Evolutionary conservation across 257 asterid species (phyloP), one percentile per base, ranked within the genome.

Genomic region (Solanum pimpinellifolium): DNA sequence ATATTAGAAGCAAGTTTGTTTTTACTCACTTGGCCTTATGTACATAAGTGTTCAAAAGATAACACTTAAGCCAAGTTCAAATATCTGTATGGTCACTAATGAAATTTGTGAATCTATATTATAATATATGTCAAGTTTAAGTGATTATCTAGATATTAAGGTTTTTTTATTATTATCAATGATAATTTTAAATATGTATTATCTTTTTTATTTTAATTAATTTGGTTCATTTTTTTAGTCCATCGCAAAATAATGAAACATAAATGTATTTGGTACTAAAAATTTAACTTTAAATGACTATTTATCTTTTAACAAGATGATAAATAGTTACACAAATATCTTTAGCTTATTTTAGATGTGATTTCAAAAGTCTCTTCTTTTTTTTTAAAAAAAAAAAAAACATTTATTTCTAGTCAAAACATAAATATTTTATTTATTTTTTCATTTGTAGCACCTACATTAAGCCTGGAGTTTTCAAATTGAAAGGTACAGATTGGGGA

Each of bases 121-220:
- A 62, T 8, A 62, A 62, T 9, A 10, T 9, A 23, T 23, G 0
- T 20, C 49, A 44, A 44, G 66, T 20, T 7, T 56, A 56, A 56
- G 66, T 18, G n/a, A 9, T 1, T 62, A 62, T 62, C 69, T 0
- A 62, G 31, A 62, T 11, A 62, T 23, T 10, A 62, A 62, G 70
- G 8, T 7, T 23, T 65, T 29, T 15, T 69, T 25, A 25, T 31
- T 6, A 10, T 20, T 60, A 60, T 49, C 6, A 60, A 9, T 13
- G 29, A 21, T 21, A 60, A 60, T 12, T 60, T 60, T 2, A 60
- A 60, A 0, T 60, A 60, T 1, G 11, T 60, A 60, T 2, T 60
- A 21, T 23, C 23, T 21, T 21, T 8, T 59, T 2, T 1, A 0
- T 21, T 0, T 0, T 9, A 52, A 52, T 16, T 52, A 1, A 52